A percentile compares a stretch with the other conserved stretches of the same genome.
These are phyloP conservation scores for Talaromyces ruber DNA, from an alignment of 495 filamentous ascomycete species.

Conservation along the genomic window DNA sequence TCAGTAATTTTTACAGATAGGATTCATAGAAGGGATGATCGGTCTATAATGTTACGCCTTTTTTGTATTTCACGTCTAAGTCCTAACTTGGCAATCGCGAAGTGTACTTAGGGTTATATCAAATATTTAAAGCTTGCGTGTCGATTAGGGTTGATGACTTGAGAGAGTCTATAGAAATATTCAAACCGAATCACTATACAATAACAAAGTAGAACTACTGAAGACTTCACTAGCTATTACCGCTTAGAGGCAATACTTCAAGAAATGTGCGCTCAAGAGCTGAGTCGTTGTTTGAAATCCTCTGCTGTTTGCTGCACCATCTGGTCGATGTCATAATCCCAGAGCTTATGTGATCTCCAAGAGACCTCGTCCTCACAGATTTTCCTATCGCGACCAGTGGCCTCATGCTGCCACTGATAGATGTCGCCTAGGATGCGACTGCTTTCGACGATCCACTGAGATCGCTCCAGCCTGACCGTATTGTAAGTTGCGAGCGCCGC, in stretches of 20 bases:
- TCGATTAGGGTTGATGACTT: too few species aligned
- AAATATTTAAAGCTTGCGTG: too few species aligned
- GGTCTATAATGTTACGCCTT: too few species aligned
- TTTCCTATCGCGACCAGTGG: slow-evolving; percentile 9
- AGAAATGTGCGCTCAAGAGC: background rate
- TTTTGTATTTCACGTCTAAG: too few species aligned
- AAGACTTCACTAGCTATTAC: background rate
- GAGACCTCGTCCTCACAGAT: slow-evolving; percentile 18
- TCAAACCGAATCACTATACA: background rate
- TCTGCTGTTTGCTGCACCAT: slow-evolving; percentile 12
- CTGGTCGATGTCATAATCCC: slow-evolving; percentile 23
- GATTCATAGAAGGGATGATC: too few species aligned
- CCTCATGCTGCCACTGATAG: slow-evolving; percentile 15
- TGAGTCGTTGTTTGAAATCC: background rate
- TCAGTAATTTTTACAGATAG: too few species aligned
- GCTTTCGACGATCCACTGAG: slow-evolving; percentile 26
- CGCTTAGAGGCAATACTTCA: background rate
- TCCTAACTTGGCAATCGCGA: too few species aligned
- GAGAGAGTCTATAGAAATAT: too few species aligned
- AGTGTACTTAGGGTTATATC: too few species aligned
- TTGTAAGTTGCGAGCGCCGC: slow-evolving; percentile 15
- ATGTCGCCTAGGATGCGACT: slow-evolving; percentile 23
- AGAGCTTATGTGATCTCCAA: slow-evolving; percentile 18
- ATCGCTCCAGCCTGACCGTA: slow-evolving; percentile 13
- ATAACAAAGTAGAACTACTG: background rate